Percentiles rank a stretch among this genome's conserved stretches.
Evolutionary conservation across 179 eudicot species (phyloP).

Genomic region (Patellifolia procumbens): DNA sequence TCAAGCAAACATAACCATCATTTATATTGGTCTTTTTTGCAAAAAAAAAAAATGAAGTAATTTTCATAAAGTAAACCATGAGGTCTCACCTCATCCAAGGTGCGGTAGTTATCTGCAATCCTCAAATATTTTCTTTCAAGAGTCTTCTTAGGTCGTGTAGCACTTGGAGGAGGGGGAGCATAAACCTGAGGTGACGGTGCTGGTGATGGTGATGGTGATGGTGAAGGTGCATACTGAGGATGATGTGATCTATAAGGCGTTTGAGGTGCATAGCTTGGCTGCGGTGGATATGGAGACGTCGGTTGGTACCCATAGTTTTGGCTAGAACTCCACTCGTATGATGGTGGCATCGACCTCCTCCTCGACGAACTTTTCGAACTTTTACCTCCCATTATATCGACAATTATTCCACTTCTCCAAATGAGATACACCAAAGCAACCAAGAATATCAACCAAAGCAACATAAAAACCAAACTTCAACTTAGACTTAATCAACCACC

Average conservation of each 20-base stretch:
- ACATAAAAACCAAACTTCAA: conserved; percentile 26
- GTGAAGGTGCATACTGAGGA: conserved; percentile 33
- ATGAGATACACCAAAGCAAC: conserved; percentile 24
- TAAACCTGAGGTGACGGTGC: conserved; percentile 23
- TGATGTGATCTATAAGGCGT: conserved; percentile 25
- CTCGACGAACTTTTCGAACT: conserved; percentile 31
- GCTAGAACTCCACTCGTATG: conserved; percentile 19
- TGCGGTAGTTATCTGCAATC: conserved; percentile 50
- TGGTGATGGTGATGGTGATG: conserved; percentile 28
- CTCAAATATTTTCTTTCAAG: conserved; percentile 42
- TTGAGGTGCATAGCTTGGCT: conserved; percentile 27
- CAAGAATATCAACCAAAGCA: conserved; percentile 36
- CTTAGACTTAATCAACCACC: background rate
- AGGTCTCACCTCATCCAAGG: conserved; percentile 44
- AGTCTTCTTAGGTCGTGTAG: conserved; percentile 34
- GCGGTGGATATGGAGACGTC: conserved; percentile 25
- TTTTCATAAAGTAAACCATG: background rate
- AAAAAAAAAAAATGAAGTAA: background rate
- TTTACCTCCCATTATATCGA: conserved; percentile 28
- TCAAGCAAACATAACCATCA: background rate
- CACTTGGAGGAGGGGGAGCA: conserved; percentile 27
- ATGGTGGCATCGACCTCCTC: conserved; percentile 29
- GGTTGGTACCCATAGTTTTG: conserved; percentile 27
- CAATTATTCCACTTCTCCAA: conserved; percentile 13
- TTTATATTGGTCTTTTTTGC: no score